A percentile compares a stretch with the other conserved stretches of the same genome.
These are phyloP conservation scores for Camellia japonica DNA, from an alignment of 148 eudicot genomes.

Conservation along the genomic window DNA sequence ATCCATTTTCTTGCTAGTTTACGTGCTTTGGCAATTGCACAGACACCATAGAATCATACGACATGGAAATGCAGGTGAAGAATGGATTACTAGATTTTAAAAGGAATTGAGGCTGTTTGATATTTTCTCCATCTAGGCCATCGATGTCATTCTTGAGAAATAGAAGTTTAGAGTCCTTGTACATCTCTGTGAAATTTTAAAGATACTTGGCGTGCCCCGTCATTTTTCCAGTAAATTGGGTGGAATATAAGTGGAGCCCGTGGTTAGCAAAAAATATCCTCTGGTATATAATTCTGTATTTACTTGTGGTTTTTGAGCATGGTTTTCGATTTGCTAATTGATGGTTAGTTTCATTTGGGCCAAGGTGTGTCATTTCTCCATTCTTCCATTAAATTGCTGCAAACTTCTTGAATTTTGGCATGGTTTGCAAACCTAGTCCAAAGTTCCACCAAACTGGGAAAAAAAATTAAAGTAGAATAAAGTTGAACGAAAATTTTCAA, in stretches of 20 bases:
- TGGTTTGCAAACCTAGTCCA: background rate
- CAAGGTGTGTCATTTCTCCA: background rate
- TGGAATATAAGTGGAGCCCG: conserved; percentile 5
- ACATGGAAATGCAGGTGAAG: conserved; percentile 9
- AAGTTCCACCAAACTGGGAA: background rate
- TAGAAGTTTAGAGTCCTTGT: conserved; percentile 15
- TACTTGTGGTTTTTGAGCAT: background rate
- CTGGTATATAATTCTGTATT: background rate
- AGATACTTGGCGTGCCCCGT: conserved; percentile 6
- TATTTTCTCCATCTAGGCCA: conserved; percentile 17
- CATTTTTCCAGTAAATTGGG: conserved; percentile 17
- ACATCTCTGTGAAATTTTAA: conserved; percentile 19
- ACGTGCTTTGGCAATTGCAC: background rate
- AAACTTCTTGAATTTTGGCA: background rate
- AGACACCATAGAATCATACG: conserved; percentile 10
- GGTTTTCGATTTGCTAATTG: background rate
- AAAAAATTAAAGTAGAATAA: too few species aligned
- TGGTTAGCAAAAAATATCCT: background rate
- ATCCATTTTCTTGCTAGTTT: conserved; percentile 13
- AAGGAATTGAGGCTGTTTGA: conserved; percentile 20
- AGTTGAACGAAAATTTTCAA: too few species aligned
- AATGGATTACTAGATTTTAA: conserved; percentile 10
- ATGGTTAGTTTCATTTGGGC: background rate
- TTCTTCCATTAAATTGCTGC: background rate
- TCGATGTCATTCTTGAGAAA: conserved; percentile 25